phyloP scores from a whole-genome alignment of 768 basidiomycete species.

The Russula foetens region DNA sequence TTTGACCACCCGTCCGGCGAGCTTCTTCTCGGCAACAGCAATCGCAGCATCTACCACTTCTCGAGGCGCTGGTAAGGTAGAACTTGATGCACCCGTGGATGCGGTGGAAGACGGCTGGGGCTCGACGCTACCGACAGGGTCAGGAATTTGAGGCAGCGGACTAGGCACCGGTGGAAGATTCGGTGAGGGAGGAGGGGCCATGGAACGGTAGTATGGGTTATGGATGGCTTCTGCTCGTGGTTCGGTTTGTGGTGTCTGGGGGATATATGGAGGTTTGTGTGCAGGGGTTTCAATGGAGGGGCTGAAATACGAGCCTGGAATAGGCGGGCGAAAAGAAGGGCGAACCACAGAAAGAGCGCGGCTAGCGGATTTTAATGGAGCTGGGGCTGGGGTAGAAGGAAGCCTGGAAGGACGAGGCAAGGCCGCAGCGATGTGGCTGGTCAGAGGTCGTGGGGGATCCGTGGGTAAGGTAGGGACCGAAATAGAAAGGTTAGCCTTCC shows the following conservation, averaged over 20 bases:
- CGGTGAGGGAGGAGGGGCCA: conserved; percentile 21
- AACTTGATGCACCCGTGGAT: neutral
- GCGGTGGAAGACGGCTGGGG: conserved; percentile 1
- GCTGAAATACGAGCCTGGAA: conserved; percentile 11
- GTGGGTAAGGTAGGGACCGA: neutral
- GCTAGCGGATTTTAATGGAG: neutral
- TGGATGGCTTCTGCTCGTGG: conserved; percentile 4
- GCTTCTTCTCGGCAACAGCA: conserved; percentile 27
- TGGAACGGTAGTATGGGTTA: conserved; percentile 18
- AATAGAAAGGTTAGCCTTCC: neutral
- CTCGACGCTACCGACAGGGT: neutral
- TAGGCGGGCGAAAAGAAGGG: neutral
- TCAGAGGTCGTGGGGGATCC: neutral
- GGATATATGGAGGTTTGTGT: neutral
- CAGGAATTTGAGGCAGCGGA: conserved; percentile 14
- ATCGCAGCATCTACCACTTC: conserved; percentile 20
- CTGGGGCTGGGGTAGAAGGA: conserved; percentile 8
- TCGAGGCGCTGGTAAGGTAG: conserved; percentile 3
- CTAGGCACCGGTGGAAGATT: conserved; percentile 10
- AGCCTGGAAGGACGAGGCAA: neutral
- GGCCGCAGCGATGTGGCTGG: neutral
- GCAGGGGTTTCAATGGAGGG: conserved; percentile 6
- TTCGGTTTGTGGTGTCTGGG: conserved; percentile 12
- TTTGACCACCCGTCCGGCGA: conserved; percentile 18
- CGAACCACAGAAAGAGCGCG: neutral